Evolutionary conservation across 306 rosid species (phyloP), one percentile per base, ranked within the genome.

Genomic region (Vachellia collinsii): DNA sequence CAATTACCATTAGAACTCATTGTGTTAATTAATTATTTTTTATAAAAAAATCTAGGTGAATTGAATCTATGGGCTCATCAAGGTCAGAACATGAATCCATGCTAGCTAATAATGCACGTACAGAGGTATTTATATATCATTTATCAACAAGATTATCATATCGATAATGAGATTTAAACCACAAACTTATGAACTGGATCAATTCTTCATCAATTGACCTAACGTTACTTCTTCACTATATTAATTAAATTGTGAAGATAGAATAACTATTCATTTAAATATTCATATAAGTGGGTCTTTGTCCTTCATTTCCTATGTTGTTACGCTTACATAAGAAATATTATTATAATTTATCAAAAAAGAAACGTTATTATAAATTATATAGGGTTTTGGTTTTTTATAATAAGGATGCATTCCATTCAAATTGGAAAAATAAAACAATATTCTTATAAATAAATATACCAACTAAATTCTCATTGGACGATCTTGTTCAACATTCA

Each of bases 381-480:
- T 5, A 13, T 16, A 53, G 19, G 73, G 63, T 56, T 38, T 71
- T 61, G 13, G 19, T 34, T 19, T 12, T 37, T 36, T 79, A 34
- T 47, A 16, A 19, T n/a, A n/a, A 20, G 69, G 25, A 10, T 38
- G 56, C 66, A 20, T 64, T 7, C 19, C 53, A 13, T 38, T 38
- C 23, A 64, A 73, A 16, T 14, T 1, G 34, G 34, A 29, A 29
- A 48, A 48, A 48, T 20, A 13, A 51, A 72, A 47, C 47, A 62
- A 39, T 1, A 68, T 47, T 66, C 48, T 8, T 16, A 19, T 19
- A 42, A 68, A 19, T 19, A 42, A 68, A 68, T 68, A 56, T 12
- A 22, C 79, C 68, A 17, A 1, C 19, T 34, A 56, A 53, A 53
- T 74, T 75, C 70, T 58, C 42, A 34, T 54, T 81, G 50, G 80